Conservation (phyloP, 495 filamentous ascomycete genomes). For the Neurospora discreta region DNA sequence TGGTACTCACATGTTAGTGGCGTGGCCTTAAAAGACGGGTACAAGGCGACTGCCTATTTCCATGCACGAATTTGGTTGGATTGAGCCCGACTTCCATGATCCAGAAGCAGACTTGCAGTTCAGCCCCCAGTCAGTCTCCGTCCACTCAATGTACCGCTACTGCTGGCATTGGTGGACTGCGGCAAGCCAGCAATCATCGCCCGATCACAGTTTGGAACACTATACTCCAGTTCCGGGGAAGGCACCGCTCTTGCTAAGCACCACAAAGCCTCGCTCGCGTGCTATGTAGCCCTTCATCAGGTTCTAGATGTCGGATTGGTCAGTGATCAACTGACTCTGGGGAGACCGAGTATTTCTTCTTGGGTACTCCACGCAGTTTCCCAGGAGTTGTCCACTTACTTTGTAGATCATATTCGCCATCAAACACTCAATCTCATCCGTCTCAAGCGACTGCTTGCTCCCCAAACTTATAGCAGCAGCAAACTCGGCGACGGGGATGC, state of each 20-base stretch:
- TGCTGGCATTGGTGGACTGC: background rate
- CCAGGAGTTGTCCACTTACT: constrained; percentile 39
- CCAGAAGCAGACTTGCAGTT: background rate
- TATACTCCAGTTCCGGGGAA: constrained; percentile 94
- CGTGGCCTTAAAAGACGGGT: too few relatives aligned
- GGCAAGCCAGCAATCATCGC: background rate
- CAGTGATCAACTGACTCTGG: background rate
- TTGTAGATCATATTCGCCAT: constrained; percentile 95
- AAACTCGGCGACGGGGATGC: constrained; percentile 75
- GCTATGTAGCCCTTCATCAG: constrained; percentile 97
- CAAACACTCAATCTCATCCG: constrained; percentile 91
- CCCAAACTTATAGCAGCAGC: constrained; percentile 45
- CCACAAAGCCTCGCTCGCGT: constrained; percentile 75
- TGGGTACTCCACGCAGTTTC: background rate
- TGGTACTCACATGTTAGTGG: background rate
- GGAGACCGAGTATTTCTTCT: background rate
- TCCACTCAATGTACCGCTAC: background rate
- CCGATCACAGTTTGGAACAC: constrained; percentile 11
- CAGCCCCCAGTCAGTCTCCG: background rate
- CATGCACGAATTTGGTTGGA: background rate
- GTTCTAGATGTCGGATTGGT: constrained; percentile 38
- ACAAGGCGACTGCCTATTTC: background rate
- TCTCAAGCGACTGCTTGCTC: constrained; percentile 55
- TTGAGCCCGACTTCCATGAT: background rate
- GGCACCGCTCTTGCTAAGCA: constrained; percentile 80